These are phyloP conservation scores for Tylopilus cervinicoccineus DNA, from an alignment of 768 basidiomycete genomes.

Conservation along the genomic window DNA sequence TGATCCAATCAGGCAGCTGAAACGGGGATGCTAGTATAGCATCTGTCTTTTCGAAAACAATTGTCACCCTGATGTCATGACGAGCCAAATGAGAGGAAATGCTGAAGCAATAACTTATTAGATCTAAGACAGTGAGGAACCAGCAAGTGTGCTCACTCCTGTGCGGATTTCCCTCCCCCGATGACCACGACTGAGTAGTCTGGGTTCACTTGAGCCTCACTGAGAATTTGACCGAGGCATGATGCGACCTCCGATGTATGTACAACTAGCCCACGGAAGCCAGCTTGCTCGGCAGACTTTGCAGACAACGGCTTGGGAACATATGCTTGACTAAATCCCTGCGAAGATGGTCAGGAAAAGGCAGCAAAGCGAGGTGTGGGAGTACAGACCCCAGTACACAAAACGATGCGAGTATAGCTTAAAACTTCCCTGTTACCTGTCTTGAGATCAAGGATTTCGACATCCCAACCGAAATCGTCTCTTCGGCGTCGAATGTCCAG, in stretches of 20 bases:
- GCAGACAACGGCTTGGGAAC: constrained; percentile 41
- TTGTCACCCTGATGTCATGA: constrained; percentile 42
- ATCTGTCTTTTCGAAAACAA: constrained; percentile 52
- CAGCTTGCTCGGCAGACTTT: constrained; percentile 32
- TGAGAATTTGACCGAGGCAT: constrained; percentile 39
- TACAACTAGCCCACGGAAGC: constrained; percentile 44
- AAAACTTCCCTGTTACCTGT: constrained; percentile 28
- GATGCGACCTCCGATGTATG: constrained; percentile 50
- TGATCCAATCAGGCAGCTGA: constrained; percentile 50
- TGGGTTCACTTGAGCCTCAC: constrained; percentile 14
- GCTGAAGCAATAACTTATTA: constrained; percentile 27
- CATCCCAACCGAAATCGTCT: constrained; percentile 38
- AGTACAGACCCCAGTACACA: constrained; percentile 52
- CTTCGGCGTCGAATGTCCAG: constrained; percentile 38
- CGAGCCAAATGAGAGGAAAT: constrained; percentile 47
- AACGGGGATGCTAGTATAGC: constrained; percentile 43
- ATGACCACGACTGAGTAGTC: constrained; percentile 43
- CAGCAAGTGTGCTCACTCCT: constrained; percentile 39
- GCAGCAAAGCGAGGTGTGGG: not conserved
- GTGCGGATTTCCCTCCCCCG: constrained; percentile 66
- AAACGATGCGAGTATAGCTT: constrained; percentile 47
- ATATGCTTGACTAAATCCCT: constrained; percentile 55
- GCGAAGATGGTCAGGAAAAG: not conserved
- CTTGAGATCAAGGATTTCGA: constrained; percentile 33
- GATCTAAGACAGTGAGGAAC: not conserved